A percentile compares a stretch with the other conserved stretches of the same genome.
Conservation (phyloP, 768 basidiomycete genomes). For the Trametes cubensis region DNA sequence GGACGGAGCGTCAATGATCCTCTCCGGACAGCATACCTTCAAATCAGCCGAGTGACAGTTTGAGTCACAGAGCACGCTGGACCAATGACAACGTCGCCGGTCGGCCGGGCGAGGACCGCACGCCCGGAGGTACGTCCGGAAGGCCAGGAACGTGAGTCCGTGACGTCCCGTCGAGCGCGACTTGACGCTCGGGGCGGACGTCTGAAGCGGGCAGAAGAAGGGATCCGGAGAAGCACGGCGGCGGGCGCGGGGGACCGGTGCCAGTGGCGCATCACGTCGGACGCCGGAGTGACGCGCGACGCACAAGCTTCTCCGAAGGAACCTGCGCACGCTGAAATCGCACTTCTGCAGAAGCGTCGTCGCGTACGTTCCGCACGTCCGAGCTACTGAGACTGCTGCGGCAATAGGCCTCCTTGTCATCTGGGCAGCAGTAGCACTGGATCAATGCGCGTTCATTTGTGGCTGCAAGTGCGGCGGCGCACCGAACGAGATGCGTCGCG, state of each 20-base stretch:
- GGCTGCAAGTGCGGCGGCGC: neutral
- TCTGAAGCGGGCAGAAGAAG: neutral
- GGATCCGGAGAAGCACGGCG: neutral
- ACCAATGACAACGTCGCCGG: no score
- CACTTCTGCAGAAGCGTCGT: conserved; percentile 5
- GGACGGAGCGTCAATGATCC: no score
- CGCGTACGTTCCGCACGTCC: no score
- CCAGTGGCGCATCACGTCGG: conserved; percentile 10
- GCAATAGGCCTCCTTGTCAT: no score
- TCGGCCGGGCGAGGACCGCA: no score
- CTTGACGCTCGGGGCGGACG: neutral
- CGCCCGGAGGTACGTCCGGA: neutral
- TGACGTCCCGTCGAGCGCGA: no score
- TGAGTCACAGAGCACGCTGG: no score
- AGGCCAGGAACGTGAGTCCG: neutral
- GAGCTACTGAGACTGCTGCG: neutral
- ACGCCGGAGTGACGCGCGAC: neutral
- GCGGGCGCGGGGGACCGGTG: neutral
- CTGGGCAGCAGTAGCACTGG: no score
- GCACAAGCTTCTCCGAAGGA: conserved; percentile 2
- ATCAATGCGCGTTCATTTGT: no score
- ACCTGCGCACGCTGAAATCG: conserved; percentile 2
- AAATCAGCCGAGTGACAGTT: no score
- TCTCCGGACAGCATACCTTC: no score
- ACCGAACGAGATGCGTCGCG: neutral